Evolutionary conservation across 176 grass and related monocot genomes (phyloP).

Genomic region (Elaeis guineensis): DNA sequence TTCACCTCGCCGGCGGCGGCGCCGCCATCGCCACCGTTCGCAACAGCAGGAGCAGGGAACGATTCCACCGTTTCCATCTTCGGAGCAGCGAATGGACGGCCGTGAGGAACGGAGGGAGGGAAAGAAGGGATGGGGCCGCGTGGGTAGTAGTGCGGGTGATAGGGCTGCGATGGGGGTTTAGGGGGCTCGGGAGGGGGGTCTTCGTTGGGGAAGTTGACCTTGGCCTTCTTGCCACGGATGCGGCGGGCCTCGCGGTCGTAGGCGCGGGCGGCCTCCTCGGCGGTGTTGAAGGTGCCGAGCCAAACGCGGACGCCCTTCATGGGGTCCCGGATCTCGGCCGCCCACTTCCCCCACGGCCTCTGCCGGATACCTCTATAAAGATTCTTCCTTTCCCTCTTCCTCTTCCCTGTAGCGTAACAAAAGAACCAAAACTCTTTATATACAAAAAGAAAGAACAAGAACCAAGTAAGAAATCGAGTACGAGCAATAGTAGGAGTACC

Average conservation of each 20-base stretch:
- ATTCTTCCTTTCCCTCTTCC: conserved; percentile 60
- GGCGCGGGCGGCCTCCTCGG: conserved; percentile 73
- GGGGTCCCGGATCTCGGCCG: conserved; percentile 47
- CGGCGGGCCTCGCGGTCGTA: conserved; percentile 85
- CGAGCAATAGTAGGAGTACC: not conserved
- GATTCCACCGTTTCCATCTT: no score
- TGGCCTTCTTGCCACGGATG: conserved; percentile 86
- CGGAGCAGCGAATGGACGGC: not conserved
- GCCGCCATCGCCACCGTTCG: no score
- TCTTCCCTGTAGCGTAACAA: conserved; percentile 21
- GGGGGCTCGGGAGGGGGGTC: not conserved
- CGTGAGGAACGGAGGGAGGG: not conserved
- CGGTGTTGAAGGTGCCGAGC: conserved; percentile 82
- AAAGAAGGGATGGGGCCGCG: no score
- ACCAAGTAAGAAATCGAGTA: no score
- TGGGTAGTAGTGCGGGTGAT: not conserved
- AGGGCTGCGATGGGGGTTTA: not conserved
- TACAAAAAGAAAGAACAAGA: no score
- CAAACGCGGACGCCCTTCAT: conserved; percentile 90
- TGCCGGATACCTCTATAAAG: conserved; percentile 74
- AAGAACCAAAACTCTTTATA: not conserved
- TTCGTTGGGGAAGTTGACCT: conserved; percentile 89
- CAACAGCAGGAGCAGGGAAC: no score
- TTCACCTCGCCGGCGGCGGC: not conserved
- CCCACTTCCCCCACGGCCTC: conserved; percentile 51